Evolutionary conservation across 2,329 filamentous ascomycete species (phyloP).

Genomic region (Xylogone sp.): DNA sequence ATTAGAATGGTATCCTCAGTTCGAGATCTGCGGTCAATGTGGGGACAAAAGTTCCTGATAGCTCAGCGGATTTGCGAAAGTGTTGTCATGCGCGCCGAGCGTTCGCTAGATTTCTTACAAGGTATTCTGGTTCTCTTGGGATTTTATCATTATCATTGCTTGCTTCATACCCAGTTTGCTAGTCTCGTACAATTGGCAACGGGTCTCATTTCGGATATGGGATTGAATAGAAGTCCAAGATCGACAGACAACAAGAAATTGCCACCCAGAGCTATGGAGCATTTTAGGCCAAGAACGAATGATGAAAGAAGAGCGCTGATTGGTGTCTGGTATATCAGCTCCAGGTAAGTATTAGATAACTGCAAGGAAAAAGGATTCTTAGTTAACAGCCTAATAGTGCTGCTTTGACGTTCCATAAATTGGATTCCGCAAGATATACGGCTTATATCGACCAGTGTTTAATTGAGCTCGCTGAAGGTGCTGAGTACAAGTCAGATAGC

Average conservation of each 20-base stretch:
- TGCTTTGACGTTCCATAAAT: slow-evolving; percentile 7
- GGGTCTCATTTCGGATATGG: slow-evolving; percentile 44
- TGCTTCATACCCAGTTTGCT: slow-evolving; percentile 48
- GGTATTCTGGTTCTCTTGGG: slow-evolving; percentile 45
- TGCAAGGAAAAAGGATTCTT: not conserved
- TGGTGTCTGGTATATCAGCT: slow-evolving; percentile 51
- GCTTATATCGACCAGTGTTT: slow-evolving; percentile 50
- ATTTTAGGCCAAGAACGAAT: too few relatives aligned
- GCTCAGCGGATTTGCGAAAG: slow-evolving; percentile 43
- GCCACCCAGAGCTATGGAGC: slow-evolving; percentile 24
- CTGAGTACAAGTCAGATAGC: slow-evolving; percentile 44
- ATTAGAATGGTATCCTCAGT: slow-evolving; percentile 49
- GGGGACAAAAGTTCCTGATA: slow-evolving; percentile 45
- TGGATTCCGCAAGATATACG: slow-evolving; percentile 42
- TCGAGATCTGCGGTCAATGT: slow-evolving; percentile 42
- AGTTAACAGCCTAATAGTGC: slow-evolving; percentile 1
- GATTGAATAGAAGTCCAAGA: slow-evolving; percentile 38
- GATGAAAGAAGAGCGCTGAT: slow-evolving; percentile 50
- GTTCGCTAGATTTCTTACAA: slow-evolving; percentile 46
- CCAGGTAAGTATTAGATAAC: slow-evolving; percentile 37
- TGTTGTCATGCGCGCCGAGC: slow-evolving; percentile 45
- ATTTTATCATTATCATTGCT: slow-evolving; percentile 53
- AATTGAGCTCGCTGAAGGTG: slow-evolving; percentile 36
- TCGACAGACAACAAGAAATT: slow-evolving; percentile 36
- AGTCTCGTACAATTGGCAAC: slow-evolving; percentile 46